phyloP scores from a whole-genome alignment of 306 rosid genomes.

The Sindora glabra region DNA sequence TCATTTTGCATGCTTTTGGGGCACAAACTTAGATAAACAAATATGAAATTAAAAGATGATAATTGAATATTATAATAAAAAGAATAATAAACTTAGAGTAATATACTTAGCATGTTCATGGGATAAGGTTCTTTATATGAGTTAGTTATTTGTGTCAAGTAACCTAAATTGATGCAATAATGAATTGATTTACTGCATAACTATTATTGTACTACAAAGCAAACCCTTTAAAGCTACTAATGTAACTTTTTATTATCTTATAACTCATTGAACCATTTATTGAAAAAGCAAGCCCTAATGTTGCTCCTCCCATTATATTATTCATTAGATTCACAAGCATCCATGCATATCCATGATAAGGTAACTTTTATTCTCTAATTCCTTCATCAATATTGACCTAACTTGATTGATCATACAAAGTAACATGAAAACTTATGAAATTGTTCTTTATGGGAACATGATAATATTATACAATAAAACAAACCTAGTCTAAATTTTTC shows the following conservation, averaged over 20 bases:
- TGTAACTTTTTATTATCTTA: neutral
- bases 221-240: neutral
- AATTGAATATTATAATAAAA: no score
- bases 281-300: slow-evolving; percentile 13
- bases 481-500: slow-evolving; percentile 22
- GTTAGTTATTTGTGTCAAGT: no score
- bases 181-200: slow-evolving; percentile 12
- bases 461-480: slow-evolving; percentile 5
- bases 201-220: neutral
- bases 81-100: no score
- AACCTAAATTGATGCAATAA: slow-evolving; percentile 5
- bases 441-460: slow-evolving; percentile 7
- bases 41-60: no score
- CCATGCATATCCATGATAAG: slow-evolving; percentile 29
- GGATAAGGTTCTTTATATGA: no score
- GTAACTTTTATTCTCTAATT: slow-evolving; percentile 16
- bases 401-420: slow-evolving; percentile 8
- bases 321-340: slow-evolving; percentile 8
- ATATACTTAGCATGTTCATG: no score
- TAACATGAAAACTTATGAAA: slow-evolving; percentile 11
- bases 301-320: neutral
- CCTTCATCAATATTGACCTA: slow-evolving; percentile 2
- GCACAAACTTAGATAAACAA: no score
- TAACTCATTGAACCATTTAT: slow-evolving; percentile 15
- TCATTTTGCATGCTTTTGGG: no score